Base-by-base conservation (phyloP, 345 rosid species). In the Bruguiera sexangula region DNA sequence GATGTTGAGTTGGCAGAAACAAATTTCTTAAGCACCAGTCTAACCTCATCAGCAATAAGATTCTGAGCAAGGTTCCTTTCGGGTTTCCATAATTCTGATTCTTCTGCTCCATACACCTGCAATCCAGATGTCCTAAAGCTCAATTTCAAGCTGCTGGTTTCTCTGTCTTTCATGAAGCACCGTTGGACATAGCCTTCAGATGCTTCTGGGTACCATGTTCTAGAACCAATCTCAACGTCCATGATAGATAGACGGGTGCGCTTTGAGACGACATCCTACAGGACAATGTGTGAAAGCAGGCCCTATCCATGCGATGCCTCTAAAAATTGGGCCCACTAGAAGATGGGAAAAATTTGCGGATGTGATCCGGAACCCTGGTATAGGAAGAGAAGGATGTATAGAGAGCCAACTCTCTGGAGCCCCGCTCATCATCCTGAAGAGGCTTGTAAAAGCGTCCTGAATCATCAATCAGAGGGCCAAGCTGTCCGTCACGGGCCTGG, bases 151-250 rank as follows among this genome's bases (percentile, higher is more conserved):
- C 82, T 82, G 53, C 93, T 89, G 75, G 81, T 75, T 60, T 65
- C 66, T 19, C 61, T 72, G 70, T 92, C 99, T 82, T 89, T 92
- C 84, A 54, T 67, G 6, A 90, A 54, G 74, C 97, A 92, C 67
- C 75, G 84, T 48, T 81, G 77, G 65, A 86, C 76, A 76, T 96
- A 92, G 54, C 86, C 82, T 53, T 96, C 85, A 15, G 90, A 76
- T n/a, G 92, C 94, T 68, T 82, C 79, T 6, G 96, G 96, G 70
- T 92, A 86, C 98, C 99, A 92, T 50, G 99, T 96, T 75, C 99
- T 82, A 32, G 96, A 81, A 77, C 98, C 99, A 74, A 92, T 85
- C 85, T 96, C 90, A 51, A 90, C 75, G 74, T 92, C 97, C 82
- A 86, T 86, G 64, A 96, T 66, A 9, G 89, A 90, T 32, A 96